Base-by-base conservation (phyloP, 139 green algal genomes). In the Closterium sp. region DNA sequence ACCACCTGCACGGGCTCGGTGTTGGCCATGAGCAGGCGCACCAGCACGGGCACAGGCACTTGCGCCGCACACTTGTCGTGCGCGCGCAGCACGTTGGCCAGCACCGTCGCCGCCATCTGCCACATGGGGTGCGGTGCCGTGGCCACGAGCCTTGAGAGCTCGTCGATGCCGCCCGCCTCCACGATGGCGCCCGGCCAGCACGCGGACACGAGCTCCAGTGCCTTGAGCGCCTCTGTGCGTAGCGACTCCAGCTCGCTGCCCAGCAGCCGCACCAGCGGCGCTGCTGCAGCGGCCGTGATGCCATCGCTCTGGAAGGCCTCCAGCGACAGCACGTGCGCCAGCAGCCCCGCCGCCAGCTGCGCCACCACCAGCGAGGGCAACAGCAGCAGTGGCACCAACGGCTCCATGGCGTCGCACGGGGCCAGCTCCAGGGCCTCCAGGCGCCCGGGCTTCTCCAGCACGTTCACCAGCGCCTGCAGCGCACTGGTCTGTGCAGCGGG, bases 191-290 rank as follows among this genome's bases (percentile, higher is more conserved):
- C 30, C 84, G 89, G 83, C 89, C 89, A 92, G 38, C 30, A 38
- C 4, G 33, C 25, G 55, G 33, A 83, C n/a, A 33, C 89, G 19
- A n/a, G 66, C 5, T 84, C 89, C 4, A 92, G 64, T 7, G 33
- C 89, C 34, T 89, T 35, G n/a, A 92, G 83, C 5, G 84, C 86
- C 64, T 92, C 89, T 2, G 10, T 66, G 84, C 55, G 83, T n/a
- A 92, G 89, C 31, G 34, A 34, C 64, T 92, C 89, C 32, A 66
- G 7, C 33, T 92, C 89, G 23, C 28, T 33, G 28, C 34, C 76
- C 33, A 92, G 89, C 55, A 92, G 89, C 85, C 89, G 32, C 43
- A 92, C 89, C 34, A 92, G 89, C 36, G 76, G 89, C 4, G 84
- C 33, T 2, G 33, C 55, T 1, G 43, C 38, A 8, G 34, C 84